phyloP scores from a whole-genome alignment of 192 early-diverging fungal genomes.

The Backusella tuberculispora region DNA sequence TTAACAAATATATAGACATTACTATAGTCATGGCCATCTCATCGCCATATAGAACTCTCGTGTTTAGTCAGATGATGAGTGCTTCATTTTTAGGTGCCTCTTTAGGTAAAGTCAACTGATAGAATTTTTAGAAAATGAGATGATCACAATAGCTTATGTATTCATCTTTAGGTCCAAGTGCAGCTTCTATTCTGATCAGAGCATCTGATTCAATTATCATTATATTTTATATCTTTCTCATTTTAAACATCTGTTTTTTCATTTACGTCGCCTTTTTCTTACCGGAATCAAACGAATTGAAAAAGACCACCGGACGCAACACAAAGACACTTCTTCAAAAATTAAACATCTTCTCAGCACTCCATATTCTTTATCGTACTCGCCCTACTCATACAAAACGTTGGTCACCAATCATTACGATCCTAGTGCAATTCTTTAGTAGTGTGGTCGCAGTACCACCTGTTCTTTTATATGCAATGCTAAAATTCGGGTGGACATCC shows the following conservation, averaged over 20 bases:
- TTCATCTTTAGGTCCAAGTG: background rate
- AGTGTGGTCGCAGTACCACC: slow-evolving; percentile 28
- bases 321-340: slow-evolving; percentile 21
- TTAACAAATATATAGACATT: background rate
- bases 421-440: slow-evolving; percentile 25
- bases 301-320: background rate
- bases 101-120: slow-evolving; percentile 3
- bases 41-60: slow-evolving; percentile 13
- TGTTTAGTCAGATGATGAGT: slow-evolving; percentile 22
- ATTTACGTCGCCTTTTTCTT: slow-evolving; percentile 5
- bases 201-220: background rate
- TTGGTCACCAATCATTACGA: slow-evolving; percentile 25
- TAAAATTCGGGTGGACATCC: slow-evolving; percentile 47
- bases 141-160: background rate
- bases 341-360: slow-evolving; percentile 41
- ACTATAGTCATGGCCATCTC: slow-evolving; percentile 1
- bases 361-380: slow-evolving; percentile 31
- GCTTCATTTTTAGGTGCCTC: slow-evolving; percentile 20
- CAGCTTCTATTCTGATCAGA: slow-evolving; percentile 12
- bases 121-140: background rate
- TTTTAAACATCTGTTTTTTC: slow-evolving; percentile 13
- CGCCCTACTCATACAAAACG: slow-evolving; percentile 7
- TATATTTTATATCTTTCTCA: slow-evolving; percentile 3
- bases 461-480: slow-evolving; percentile 45
- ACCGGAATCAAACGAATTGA: slow-evolving; percentile 40